Evolutionary conservation across 768 basidiomycete genomes (phyloP).

Genomic region (Trametes coccinea): DNA sequence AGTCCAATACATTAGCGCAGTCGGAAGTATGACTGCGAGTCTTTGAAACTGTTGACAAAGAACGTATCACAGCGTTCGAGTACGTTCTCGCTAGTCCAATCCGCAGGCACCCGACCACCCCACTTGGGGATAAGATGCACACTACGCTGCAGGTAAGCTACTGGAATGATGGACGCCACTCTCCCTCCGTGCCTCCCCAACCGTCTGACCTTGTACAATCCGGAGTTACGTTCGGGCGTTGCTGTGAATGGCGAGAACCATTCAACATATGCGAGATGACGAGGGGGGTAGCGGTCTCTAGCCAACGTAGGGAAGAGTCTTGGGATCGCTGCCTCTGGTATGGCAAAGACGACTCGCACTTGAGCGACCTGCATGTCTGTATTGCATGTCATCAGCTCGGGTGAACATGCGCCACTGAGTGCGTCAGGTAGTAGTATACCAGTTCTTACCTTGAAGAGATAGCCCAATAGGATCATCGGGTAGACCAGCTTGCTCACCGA

Average conservation of each 20-base stretch:
- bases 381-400: too few relatives aligned
- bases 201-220: slow-evolving; percentile 30
- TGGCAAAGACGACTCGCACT: too few relatives aligned
- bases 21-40: slow-evolving; percentile 30
- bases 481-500: too few relatives aligned
- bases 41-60: slow-evolving; percentile 34
- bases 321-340: background rate
- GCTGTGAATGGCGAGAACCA: slow-evolving; percentile 19
- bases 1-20: slow-evolving; percentile 2
- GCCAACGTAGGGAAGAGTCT: background rate
- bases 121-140: slow-evolving; percentile 38
- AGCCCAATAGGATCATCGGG: too few relatives aligned
- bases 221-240: slow-evolving; percentile 21
- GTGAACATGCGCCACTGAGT: too few relatives aligned
- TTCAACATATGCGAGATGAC: background rate
- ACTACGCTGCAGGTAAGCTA: slow-evolving; percentile 27
- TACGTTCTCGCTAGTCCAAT: slow-evolving; percentile 35
- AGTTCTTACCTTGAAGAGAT: background rate
- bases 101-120: slow-evolving; percentile 28
- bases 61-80: slow-evolving; percentile 33
- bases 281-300: background rate
- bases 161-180: slow-evolving; percentile 27
- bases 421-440: too few relatives aligned
- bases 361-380: too few relatives aligned
- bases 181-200: slow-evolving; percentile 1